Evolutionary conservation across 495 filamentous ascomycete species (phyloP), one percentile per base, ranked within the genome.

Genomic region (Hypoxylon crocopeplum): DNA sequence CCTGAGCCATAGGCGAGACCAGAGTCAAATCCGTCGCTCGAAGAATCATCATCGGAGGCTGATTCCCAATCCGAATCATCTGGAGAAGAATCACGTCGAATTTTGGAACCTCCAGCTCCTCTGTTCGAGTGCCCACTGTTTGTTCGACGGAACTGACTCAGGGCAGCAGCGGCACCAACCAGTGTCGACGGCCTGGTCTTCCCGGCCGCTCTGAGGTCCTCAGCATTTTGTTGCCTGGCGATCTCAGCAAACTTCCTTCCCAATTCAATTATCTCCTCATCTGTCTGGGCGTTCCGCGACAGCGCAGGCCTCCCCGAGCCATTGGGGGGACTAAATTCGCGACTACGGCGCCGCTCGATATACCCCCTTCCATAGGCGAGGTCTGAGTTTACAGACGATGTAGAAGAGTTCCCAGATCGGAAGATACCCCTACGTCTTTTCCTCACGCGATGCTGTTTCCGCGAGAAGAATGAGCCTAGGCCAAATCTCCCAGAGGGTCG

Each of bases 301-400:
- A 48, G 47, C 16, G 54, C 17, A 27, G 54, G 59, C 54, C 47
- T 66, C 53, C 20, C 56, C 38, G 41, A 7, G 38, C 36, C 48
- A 22, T 36, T 53, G 10, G 51, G 32, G n/a, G 62, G 57, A 24
- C 62, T 65, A 11, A 58, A 53, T 16, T 69, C 68, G 22, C 70
- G 67, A 51, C 66, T 69, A 45, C 57, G 53, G 53, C 57, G 68
- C 33, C 71, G 66, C 24, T 77, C 76, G 36, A 83, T 69, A 56
- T 80, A 84, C 7, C 81, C 82, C 13, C 69, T 75, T 27, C 82
- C 82, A 54, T 84, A 84, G 17, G 81, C 82, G 36, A 84, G 61
- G 45, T 83, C 81, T 34, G 74, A 77, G 42, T 80, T 75, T 32
- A 82, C 69, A 3, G 77, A 78, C 5, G 75, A 79, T 3, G 74